Base-by-base conservation (phyloP, 31 red algal genomes). In the Asparagopsis taxiformis region DNA sequence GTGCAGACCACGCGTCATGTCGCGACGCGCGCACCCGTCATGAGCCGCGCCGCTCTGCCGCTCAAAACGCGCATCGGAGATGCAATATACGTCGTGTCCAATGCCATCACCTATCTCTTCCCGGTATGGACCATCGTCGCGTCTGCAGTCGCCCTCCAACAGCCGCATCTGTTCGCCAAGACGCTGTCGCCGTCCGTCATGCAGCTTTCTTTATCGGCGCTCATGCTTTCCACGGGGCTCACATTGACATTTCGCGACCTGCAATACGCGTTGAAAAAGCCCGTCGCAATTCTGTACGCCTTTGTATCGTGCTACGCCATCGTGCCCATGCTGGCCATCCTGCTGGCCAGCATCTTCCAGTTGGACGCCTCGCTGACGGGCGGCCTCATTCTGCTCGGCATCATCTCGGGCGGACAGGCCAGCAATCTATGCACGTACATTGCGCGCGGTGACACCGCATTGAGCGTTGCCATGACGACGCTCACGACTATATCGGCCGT, bases 381-480 rank as follows among this genome's bases (percentile, higher is more conserved):
- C n/a, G 84, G 91, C 7, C 52, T 89, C 26, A 53, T 97, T 48
- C 65, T 97, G n/a, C 70, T 97, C 7, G 88, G 88, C 51, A 80
- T 85, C 24, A 89, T 97, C 43, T 87, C 82, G n/a, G 93, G 88
- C 17, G 93, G 93, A 10, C 93, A 97, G 32, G 88, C 88, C 16
- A 78, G 63, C 70, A 97, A 97, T 65, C 49, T 97, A 34, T 97
- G 88, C 62, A 88, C 89, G 1, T 75, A 88, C 55, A 92, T 97
- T 60, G 93, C 88, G 9, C 65, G 85, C 8, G 93, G 93, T 8
- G 81, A 97, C 59, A 74, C 74, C 3, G 93, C 88, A 21, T 62
- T 97, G 3, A 81, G 72, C 56, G 93, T 97, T 3, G 65, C 82
- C n/a, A 97, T 97, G 93, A 92, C 93, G 2, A 92, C 93, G 30